These are phyloP conservation scores for Cornus suecica DNA, from an alignment of 148 eudicot species.

Conservation along the genomic window DNA sequence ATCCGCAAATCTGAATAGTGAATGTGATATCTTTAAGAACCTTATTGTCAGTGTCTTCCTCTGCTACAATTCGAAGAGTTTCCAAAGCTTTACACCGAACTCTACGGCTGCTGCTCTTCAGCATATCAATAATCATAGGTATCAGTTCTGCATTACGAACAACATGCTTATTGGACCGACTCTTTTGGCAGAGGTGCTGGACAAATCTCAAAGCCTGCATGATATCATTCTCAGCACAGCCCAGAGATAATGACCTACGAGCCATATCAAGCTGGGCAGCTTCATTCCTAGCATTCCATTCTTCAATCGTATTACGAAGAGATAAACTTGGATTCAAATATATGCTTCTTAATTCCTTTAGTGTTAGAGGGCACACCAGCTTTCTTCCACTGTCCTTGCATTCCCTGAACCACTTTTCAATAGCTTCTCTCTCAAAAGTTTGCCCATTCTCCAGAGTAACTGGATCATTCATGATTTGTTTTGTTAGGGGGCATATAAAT, in stretches of 20 bases:
- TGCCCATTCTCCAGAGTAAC: conserved; percentile 79
- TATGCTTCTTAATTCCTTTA: conserved; percentile 51
- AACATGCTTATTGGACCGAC: conserved; percentile 48
- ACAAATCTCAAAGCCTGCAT: conserved; percentile 60
- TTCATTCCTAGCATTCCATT: conserved; percentile 96
- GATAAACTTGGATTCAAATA: conserved; percentile 79
- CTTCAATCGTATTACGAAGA: conserved; percentile 69
- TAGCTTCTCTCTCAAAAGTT: conserved; percentile 88
- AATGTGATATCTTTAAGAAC: conserved; percentile 28
- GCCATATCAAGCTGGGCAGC: conserved; percentile 80
- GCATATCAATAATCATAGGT: conserved; percentile 58
- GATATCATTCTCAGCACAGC: conserved; percentile 51
- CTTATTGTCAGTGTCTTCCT: conserved; percentile 73
- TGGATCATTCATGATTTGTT: conserved; percentile 82
- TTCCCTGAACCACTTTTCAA: conserved; percentile 82
- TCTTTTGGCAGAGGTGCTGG: conserved; percentile 54
- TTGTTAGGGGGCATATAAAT: conserved; percentile 82
- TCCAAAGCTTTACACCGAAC: conserved; percentile 75
- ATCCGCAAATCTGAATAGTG: background rate
- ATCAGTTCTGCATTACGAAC: conserved; percentile 59
- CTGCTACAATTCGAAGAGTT: conserved; percentile 68
- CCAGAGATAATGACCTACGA: conserved; percentile 48
- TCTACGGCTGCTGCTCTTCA: conserved; percentile 57
- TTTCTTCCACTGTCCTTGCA: conserved; percentile 58
- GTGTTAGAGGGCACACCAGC: conserved; percentile 68